Percentiles rank a stretch among this genome's conserved stretches.
These are phyloP conservation scores for Galerina sulciceps DNA, from an alignment of 768 basidiomycete species.

Conservation along the genomic window DNA sequence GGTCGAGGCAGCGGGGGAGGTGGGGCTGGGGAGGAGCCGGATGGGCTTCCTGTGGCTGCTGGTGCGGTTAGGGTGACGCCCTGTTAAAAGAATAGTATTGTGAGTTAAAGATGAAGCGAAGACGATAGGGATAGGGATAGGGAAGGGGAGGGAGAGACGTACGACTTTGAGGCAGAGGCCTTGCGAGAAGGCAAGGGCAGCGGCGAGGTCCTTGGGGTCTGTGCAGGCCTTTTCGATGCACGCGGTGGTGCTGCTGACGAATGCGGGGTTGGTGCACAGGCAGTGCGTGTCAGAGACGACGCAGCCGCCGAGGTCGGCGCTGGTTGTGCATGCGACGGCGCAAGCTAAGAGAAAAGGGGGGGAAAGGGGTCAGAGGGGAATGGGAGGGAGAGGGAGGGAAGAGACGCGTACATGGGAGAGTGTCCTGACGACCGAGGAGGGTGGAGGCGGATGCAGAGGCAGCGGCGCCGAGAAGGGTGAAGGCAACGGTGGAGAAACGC, in stretches of 20 bases:
- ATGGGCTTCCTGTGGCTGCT: constrained; percentile 5
- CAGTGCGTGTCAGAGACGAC: constrained; percentile 54
- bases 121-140: too few relatives aligned
- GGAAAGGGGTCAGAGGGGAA: not conserved
- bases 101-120: not conserved
- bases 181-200: constrained; percentile 45
- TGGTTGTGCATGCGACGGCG: constrained; percentile 49
- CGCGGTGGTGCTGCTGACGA: constrained; percentile 45
- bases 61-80: constrained; percentile 52
- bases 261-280: constrained; percentile 54
- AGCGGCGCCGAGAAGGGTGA: constrained; percentile 44
- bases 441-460: constrained; percentile 40
- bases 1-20: constrained; percentile 11
- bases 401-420: constrained; percentile 37
- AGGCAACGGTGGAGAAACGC: constrained; percentile 52
- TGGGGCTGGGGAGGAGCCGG: constrained; percentile 10
- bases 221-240: constrained; percentile 56
- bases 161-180: constrained; percentile 53
- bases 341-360: constrained; percentile 46
- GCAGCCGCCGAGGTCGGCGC: constrained; percentile 51
- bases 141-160: too few relatives aligned
- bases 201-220: constrained; percentile 43
- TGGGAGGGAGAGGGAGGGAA: not conserved
- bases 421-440: constrained; percentile 37
- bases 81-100: constrained; percentile 34